phyloP scores from a whole-genome alignment of 1,139 yeast genomes.

The Saccharomyces pastorianus region DNA sequence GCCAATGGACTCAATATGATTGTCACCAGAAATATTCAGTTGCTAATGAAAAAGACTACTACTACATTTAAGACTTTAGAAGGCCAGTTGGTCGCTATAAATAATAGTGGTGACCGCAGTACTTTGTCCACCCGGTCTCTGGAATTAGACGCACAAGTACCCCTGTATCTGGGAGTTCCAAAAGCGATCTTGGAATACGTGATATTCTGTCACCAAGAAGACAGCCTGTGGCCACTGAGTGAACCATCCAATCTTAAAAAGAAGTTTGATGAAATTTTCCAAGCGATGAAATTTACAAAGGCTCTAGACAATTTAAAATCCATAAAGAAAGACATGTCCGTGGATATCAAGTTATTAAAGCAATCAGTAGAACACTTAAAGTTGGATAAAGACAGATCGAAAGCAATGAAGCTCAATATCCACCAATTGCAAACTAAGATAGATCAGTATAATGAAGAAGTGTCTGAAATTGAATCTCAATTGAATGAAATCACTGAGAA shows the following conservation, averaged over 20 bases:
- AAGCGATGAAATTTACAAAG: conserved; percentile 86
- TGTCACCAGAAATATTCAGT: conserved; percentile 76
- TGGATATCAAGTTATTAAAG: conserved; percentile 65
- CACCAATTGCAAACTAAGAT: conserved; percentile 39
- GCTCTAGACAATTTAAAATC: conserved; percentile 74
- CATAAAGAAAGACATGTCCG: conserved; percentile 68
- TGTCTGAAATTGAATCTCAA: conserved; percentile 41
- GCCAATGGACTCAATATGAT: conserved; percentile 74
- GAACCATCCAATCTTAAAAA: conserved; percentile 87
- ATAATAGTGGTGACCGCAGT: conserved; percentile 53
- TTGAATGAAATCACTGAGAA: conserved; percentile 49
- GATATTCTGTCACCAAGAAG: conserved; percentile 96
- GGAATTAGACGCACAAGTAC: conserved; percentile 77
- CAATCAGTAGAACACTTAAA: conserved; percentile 72
- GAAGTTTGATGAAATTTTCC: conserved; percentile 92
- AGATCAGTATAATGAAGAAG: conserved; percentile 41
- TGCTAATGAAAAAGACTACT: conserved; percentile 51
- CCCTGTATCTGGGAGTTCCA: conserved; percentile 78
- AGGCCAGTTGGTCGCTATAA: conserved; percentile 69
- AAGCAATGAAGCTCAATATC: conserved; percentile 45
- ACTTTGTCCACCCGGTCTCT: conserved; percentile 77
- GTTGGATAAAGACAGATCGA: conserved; percentile 67
- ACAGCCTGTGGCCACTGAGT: conserved; percentile 90
- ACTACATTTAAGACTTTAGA: conserved; percentile 84
- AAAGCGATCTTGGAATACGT: conserved; percentile 84